phyloP scores from a whole-genome alignment of 2,329 filamentous ascomycete genomes.

The Fusarium vanettenii region DNA sequence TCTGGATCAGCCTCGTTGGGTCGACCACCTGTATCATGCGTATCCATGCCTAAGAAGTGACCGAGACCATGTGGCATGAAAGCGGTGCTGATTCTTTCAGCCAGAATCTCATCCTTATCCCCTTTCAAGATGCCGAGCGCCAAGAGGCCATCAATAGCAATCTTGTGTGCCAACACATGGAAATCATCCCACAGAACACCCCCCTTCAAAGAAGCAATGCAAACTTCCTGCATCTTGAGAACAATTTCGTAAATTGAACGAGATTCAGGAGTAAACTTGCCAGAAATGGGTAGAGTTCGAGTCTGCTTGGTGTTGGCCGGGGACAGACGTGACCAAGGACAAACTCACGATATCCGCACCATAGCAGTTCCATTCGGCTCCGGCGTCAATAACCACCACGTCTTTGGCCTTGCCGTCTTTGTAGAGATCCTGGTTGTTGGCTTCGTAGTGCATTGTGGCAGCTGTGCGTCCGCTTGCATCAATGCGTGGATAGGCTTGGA shows the following conservation, averaged over 20 bases:
- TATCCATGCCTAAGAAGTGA: neutral
- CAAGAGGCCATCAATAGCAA: neutral
- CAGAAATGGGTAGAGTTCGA: neutral
- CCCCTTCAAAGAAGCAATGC: neutral
- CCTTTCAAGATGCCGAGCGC: neutral
- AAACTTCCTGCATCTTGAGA: neutral
- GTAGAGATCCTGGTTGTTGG: neutral
- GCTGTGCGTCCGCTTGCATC: neutral
- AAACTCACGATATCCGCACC: neutral
- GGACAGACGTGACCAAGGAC: neutral
- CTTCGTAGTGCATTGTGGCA: neutral
- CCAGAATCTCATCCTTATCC: neutral
- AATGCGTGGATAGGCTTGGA: neutral
- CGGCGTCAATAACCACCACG: neutral
- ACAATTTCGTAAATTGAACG: neutral
- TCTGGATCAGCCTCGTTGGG: neutral
- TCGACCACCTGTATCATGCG: neutral
- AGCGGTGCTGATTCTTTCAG: neutral
- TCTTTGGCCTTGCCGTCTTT: neutral
- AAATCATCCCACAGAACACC: neutral
- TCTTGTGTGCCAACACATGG: neutral
- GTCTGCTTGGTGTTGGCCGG: neutral
- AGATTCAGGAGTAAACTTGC: neutral
- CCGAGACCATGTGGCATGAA: neutral
- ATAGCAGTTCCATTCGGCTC: neutral